Conservation (phyloP, 805 yeast genomes). For the Dipodascopsis uninucleata region DNA sequence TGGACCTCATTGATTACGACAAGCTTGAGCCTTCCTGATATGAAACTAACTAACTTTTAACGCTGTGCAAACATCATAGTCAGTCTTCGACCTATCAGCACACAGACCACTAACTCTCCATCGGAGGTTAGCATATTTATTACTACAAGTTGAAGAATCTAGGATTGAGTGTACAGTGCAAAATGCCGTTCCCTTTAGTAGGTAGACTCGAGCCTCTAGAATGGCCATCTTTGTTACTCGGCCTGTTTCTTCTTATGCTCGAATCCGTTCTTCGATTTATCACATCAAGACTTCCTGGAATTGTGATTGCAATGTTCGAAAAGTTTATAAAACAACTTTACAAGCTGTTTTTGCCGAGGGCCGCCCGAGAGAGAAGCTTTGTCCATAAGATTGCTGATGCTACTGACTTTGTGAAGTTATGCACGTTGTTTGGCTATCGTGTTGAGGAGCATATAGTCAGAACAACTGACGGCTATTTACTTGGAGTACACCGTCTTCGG, state of each 20-base stretch:
- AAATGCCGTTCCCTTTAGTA: slow-evolving; percentile 35
- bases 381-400: slow-evolving; percentile 46
- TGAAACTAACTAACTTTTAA: no score
- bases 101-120: no score
- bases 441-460: slow-evolving; percentile 71
- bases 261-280: slow-evolving; percentile 34
- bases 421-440: slow-evolving; percentile 61
- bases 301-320: slow-evolving; percentile 31
- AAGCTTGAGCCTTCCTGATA: no score
- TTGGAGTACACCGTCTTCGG: slow-evolving; percentile 38
- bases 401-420: slow-evolving; percentile 59
- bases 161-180: no score
- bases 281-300: slow-evolving; percentile 33
- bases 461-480: slow-evolving; percentile 18
- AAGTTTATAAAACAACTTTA: slow-evolving; percentile 19
- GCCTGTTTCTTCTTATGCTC: slow-evolving; percentile 34
- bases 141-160: no score
- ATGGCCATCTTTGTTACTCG: slow-evolving; percentile 37
- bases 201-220: slow-evolving; percentile 35
- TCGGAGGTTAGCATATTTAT: no score
- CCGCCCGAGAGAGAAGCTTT: slow-evolving; percentile 18
- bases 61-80: no score
- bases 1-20: no score
- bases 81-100: no score
- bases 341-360: slow-evolving; percentile 8